Conservation (phyloP, 352 stramenopile genomes). For the Phytopythium kandeliae region DNA sequence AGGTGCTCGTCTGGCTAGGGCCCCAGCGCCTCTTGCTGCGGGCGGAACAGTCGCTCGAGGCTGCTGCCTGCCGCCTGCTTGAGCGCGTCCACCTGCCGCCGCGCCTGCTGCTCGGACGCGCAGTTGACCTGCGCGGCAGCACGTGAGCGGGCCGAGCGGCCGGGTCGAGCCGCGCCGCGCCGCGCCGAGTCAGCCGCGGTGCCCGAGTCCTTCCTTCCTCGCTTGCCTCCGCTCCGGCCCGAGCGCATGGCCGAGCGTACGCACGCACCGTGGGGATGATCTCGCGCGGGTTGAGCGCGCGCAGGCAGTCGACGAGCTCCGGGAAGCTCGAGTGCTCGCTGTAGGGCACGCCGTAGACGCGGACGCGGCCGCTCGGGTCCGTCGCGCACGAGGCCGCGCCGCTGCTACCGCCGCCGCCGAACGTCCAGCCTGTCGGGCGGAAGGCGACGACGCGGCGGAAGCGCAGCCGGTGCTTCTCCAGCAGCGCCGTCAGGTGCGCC, state of each 20-base stretch:
- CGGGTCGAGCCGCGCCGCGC: no score
- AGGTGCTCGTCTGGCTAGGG: not conserved
- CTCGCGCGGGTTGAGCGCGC: conserved; percentile 71
- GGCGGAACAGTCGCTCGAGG: conserved; percentile 47
- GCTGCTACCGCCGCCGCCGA: conserved; percentile 51
- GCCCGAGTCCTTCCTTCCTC: no score
- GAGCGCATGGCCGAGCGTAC: no score
- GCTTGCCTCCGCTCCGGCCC: no score
- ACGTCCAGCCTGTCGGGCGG: conserved; percentile 93
- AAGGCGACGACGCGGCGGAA: conserved; percentile 90
- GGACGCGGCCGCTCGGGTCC: conserved; percentile 76
- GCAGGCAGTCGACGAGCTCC: conserved; percentile 92
- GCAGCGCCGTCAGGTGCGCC: conserved; percentile 72
- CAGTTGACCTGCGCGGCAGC: conserved; percentile 82
- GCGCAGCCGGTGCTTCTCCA: conserved; percentile 58
- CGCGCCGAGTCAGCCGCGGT: no score
- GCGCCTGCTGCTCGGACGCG: conserved; percentile 45
- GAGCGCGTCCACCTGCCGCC: conserved; percentile 65
- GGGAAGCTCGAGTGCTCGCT: conserved; percentile 96
- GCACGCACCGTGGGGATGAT: conserved; percentile 91
- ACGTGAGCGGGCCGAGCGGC: no score
- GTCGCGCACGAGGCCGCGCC: conserved; percentile 65
- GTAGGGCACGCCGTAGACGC: conserved; percentile 94
- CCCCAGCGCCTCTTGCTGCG: conserved; percentile 9
- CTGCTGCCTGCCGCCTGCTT: conserved; percentile 60